These are phyloP conservation scores for Drechslerella stenobrocha DNA, from an alignment of 2,329 filamentous ascomycete species.

Conservation along the genomic window DNA sequence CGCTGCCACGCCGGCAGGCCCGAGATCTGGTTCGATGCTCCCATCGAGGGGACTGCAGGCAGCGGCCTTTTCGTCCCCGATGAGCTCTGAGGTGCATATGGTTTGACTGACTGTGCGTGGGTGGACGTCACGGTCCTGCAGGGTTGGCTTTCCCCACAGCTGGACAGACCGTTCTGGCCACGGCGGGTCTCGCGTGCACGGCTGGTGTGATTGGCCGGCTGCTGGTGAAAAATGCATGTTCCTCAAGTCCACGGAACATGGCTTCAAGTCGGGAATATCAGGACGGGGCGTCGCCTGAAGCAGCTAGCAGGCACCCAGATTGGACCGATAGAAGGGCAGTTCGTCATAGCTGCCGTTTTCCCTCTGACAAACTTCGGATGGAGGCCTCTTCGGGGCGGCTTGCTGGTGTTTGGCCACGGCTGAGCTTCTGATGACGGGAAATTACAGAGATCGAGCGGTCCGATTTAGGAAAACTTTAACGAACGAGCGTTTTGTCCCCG, in stretches of 20 bases:
- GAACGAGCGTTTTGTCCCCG: slow-evolving; percentile 44
- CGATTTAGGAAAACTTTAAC: slow-evolving; percentile 30
- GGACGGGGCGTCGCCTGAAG: slow-evolving; percentile 17
- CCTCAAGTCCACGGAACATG: slow-evolving; percentile 45
- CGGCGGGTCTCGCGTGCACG: slow-evolving; percentile 25
- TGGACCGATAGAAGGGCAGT: slow-evolving; percentile 23
- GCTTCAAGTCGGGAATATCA: slow-evolving; percentile 20
- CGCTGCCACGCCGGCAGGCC: slow-evolving; percentile 3
- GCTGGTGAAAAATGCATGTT: slow-evolving; percentile 23
- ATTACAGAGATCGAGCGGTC: slow-evolving; percentile 26
- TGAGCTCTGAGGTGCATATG: not conserved
- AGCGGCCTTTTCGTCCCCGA: not conserved
- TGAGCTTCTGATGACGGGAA: slow-evolving; percentile 25
- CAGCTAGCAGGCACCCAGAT: slow-evolving; percentile 22
- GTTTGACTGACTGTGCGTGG: not conserved
- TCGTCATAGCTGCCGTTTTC: slow-evolving; percentile 43
- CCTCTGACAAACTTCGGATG: slow-evolving; percentile 41
- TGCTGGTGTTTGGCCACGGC: slow-evolving; percentile 23
- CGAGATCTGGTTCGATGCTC: slow-evolving; percentile 3
- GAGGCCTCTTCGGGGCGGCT: slow-evolving; percentile 30
- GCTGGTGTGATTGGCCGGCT: slow-evolving; percentile 33
- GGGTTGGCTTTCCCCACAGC: slow-evolving; percentile 40
- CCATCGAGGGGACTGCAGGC: not conserved
- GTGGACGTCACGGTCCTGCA: slow-evolving; percentile 17
- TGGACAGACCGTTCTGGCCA: slow-evolving; percentile 47